Evolutionary conservation across 2,329 filamentous ascomycete species (phyloP).

Genomic region (Arthrinium puccinioides): DNA sequence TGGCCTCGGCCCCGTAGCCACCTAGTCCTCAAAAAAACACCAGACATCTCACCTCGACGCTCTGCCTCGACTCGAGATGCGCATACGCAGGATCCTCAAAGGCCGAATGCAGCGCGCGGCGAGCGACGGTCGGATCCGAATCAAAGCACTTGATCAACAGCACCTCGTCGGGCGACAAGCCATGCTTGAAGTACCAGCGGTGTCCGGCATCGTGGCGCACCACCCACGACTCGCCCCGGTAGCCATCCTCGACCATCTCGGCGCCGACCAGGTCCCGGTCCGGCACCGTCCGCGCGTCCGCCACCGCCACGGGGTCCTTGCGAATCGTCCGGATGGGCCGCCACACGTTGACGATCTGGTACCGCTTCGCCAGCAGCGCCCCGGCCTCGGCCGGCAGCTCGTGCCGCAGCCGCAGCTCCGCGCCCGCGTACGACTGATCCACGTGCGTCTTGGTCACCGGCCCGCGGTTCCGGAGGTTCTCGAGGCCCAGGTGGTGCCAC

Average conservation of each 20-base stretch:
- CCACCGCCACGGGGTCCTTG: constrained; percentile 45
- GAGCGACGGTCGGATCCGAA: constrained; percentile 41
- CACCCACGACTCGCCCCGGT: constrained; percentile 35
- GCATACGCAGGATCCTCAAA: constrained; percentile 36
- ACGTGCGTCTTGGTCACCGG: constrained; percentile 46
- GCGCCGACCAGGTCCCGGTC: constrained; percentile 40
- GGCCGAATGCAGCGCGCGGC: constrained; percentile 42
- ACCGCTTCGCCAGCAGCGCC: constrained; percentile 29
- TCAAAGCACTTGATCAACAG: constrained; percentile 54
- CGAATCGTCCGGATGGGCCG: constrained; percentile 38
- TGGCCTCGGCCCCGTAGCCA: too few relatives aligned
- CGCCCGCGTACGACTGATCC: constrained; percentile 41
- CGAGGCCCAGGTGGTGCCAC: constrained; percentile 7
- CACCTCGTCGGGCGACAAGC: constrained; percentile 42
- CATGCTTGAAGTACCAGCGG: constrained; percentile 43
- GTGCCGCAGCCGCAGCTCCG: constrained; percentile 26
- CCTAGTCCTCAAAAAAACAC: constrained; percentile 29
- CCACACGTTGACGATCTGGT: constrained; percentile 46
- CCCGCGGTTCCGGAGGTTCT: constrained; percentile 14
- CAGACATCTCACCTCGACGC: constrained; percentile 45
- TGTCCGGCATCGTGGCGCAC: constrained; percentile 31
- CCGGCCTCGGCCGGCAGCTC: constrained; percentile 33
- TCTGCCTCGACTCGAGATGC: constrained; percentile 42
- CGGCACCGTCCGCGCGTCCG: constrained; percentile 36
- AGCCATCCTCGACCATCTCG: constrained; percentile 9